A percentile compares a stretch with the other conserved stretches of the same genome.
These are phyloP conservation scores for Cornus suecica DNA, from an alignment of 148 eudicot genomes.

Conservation along the genomic window DNA sequence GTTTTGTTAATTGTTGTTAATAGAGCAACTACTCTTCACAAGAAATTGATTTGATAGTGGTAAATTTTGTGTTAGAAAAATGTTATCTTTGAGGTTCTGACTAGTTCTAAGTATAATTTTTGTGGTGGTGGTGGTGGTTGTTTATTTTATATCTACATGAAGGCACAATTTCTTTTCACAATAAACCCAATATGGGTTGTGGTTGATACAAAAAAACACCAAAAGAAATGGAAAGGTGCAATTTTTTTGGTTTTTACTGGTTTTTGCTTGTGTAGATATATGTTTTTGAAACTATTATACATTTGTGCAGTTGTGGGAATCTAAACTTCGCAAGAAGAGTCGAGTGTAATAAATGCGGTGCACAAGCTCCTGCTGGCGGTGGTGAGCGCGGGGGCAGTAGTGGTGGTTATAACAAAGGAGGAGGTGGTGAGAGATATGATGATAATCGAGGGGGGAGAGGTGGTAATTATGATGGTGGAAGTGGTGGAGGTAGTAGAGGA, in stretches of 20 bases:
- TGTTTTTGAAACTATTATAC: conserved; percentile 21
- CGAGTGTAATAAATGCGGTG: conserved; percentile 88
- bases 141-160: background rate
- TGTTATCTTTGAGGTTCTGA: background rate
- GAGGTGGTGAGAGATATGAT: background rate
- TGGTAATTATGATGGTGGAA: conserved; percentile 38
- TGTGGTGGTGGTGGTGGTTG: background rate
- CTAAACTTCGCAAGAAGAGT: conserved; percentile 86
- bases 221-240: background rate
- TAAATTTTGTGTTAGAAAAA: background rate
- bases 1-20: no score
- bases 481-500: conserved; percentile 51
- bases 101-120: background rate
- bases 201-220: background rate
- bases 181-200: background rate
- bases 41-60: background rate
- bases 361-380: conserved; percentile 51
- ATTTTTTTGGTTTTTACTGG: background rate
- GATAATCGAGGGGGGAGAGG: conserved; percentile 44
- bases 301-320: conserved; percentile 77
- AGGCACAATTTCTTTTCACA: background rate
- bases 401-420: background rate
- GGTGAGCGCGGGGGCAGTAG: conserved; percentile 22
- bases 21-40: no score
- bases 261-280: background rate